Evolutionary conservation across 73 alveolate genomes (phyloP).

Genomic region (Paramecium biaurelia): DNA sequence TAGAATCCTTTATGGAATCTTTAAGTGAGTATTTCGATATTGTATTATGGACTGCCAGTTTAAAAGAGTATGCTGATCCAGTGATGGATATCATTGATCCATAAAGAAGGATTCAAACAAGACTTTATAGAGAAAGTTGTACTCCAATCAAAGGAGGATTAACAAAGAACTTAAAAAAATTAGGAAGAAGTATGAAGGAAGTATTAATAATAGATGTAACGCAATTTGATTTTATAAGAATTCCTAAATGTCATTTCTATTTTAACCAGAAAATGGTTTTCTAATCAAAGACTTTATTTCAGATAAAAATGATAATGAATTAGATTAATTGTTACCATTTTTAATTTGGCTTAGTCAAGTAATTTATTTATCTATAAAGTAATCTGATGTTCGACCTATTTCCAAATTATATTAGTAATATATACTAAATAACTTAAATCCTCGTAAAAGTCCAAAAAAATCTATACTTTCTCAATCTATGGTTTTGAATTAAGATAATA

Average conservation of each 20-base stretch:
- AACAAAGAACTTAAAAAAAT: constrained; percentile 66
- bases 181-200: constrained; percentile 71
- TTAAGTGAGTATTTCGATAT: constrained; percentile 66
- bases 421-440: background rate
- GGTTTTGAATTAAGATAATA: background rate
- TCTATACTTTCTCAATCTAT: background rate
- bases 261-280: constrained; percentile 86
- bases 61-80: constrained; percentile 76
- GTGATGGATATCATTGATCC: constrained; percentile 72
- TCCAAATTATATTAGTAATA: background rate
- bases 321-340: constrained; percentile 46
- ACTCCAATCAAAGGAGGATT: constrained; percentile 55
- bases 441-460: background rate
- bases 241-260: constrained; percentile 81
- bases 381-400: constrained; percentile 33
- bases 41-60: constrained; percentile 73
- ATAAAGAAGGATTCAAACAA: background rate
- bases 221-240: constrained; percentile 22
- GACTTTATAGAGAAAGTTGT: constrained; percentile 73
- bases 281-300: constrained; percentile 71
- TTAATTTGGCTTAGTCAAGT: constrained; percentile 57
- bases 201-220: constrained; percentile 71
- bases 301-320: constrained; percentile 63
- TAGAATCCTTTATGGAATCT: constrained; percentile 73
- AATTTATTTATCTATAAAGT: background rate